Conservation (phyloP, 1,284 basidiomycete genomes). For the Apiotrichum brassicae region DNA sequence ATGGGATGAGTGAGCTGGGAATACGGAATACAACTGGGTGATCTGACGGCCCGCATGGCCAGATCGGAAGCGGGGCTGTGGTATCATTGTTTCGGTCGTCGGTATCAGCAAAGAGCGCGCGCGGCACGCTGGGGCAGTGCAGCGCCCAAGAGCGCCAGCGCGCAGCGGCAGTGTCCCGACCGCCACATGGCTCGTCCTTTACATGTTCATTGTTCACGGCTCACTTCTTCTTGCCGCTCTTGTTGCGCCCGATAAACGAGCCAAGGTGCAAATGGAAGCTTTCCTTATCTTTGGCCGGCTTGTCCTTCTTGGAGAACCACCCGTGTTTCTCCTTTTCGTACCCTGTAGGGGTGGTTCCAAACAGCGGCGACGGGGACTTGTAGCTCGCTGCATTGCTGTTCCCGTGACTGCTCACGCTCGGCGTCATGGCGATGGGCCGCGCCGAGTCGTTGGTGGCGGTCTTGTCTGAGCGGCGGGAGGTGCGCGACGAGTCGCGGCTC, state of each 20-base stretch:
- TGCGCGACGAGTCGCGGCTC: background rate
- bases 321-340: background rate
- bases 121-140: no score
- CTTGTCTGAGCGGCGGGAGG: background rate
- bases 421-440: no score
- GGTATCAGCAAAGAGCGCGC: no score
- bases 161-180: no score
- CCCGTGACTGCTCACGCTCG: background rate
- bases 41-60: no score
- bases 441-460: background rate
- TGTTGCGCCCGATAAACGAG: slow-evolving; percentile 4
- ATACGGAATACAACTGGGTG: no score
- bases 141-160: no score
- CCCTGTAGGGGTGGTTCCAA: background rate
- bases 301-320: background rate
- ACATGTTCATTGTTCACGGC: background rate
- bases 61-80: no score
- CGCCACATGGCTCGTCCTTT: no score
- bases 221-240: slow-evolving; percentile 2
- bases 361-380: background rate
- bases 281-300: slow-evolving; percentile 7
- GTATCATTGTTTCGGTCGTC: no score
- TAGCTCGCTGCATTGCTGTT: background rate
- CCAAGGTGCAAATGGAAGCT: slow-evolving; percentile 5
- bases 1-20: background rate